Evolutionary conservation across 2,329 filamentous ascomycete genomes (phyloP), one percentile per base, ranked within the genome.

Genomic region (Alternaria sp.): DNA sequence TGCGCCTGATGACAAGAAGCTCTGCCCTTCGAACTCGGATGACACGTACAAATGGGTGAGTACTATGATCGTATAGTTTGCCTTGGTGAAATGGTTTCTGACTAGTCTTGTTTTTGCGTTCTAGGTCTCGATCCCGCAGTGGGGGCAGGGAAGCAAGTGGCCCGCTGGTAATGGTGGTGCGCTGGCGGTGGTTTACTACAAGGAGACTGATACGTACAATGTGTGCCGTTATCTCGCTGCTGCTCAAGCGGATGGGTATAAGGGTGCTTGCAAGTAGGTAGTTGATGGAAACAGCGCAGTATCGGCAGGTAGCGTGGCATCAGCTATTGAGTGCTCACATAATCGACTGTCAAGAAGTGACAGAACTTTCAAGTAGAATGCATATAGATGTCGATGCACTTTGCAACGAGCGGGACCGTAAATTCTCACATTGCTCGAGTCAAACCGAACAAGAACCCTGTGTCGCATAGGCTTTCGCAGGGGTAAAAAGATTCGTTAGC

Each of bases 151-250:
- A 8, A 45, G 52, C 15, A 10, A 19, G 13, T 15, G 4, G 6
- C 9, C 15, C 6, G 12, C 30, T 11, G 13, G 45, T 23, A 6
- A 13, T 3, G 50, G 57, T 21, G 62, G 62, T 10, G 36, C 43
- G 6, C 3, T 64, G 21, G 49, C 49, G 8, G 47, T 50, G 8
- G 52, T 61, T 4, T 57, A 64, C 28, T 64, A 61, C 47, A 61
- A 64, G 15, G 58, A 57, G 0, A 57, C 58, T 1, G 61, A 64
- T 32, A 61, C 61, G 9, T 64, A 64, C 12, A n/a, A 30, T 17
- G 19, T 43, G 8, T 64, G 61, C 17, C 10, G 25, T 13, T 21
- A 44, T 23, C 11, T 54, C 2, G 17, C 58, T 10, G 47, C 25
- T 49, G 32, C 17, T 21, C 59, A 61, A 30, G n/a, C 17, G 6